phyloP scores from a whole-genome alignment of 2,329 filamentous ascomycete species.

The Diaporthe australafricana region DNA sequence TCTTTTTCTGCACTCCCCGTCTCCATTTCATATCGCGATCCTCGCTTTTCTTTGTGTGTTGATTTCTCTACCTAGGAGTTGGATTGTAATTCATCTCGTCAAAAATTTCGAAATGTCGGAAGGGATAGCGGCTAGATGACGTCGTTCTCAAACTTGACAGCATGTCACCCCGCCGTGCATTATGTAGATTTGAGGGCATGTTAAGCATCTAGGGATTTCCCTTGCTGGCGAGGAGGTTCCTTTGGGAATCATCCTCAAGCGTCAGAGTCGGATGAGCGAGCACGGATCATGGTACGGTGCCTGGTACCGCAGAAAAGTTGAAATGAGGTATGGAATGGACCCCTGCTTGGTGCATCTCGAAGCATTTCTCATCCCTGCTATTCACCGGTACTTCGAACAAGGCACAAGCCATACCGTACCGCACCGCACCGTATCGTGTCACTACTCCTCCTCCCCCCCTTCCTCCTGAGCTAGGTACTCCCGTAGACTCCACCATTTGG shows the following conservation, averaged over 20 bases:
- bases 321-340: conserved; percentile 35
- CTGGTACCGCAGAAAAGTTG: conserved; percentile 27
- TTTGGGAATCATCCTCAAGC: conserved; percentile 3
- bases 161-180: background rate
- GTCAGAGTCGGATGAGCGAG: conserved; percentile 1
- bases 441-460: background rate
- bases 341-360: conserved; percentile 27
- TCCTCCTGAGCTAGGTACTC: conserved; percentile 23
- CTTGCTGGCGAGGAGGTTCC: background rate
- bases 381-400: conserved; percentile 26
- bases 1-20: conserved; percentile 22
- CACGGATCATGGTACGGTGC: conserved; percentile 26
- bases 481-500: conserved; percentile 11
- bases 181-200: background rate
- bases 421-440: conserved; percentile 5
- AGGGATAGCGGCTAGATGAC: background rate
- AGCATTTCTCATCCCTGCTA: conserved; percentile 31
- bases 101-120: background rate
- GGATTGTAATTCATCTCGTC: background rate
- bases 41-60: conserved; percentile 16
- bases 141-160: conserved; percentile 1
- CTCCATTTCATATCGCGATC: conserved; percentile 37
- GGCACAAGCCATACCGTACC: conserved; percentile 7
- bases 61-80: background rate
- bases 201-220: background rate